Base-by-base conservation (phyloP, 2,329 filamentous ascomycete genomes). In the Diplocarpon mali region DNA sequence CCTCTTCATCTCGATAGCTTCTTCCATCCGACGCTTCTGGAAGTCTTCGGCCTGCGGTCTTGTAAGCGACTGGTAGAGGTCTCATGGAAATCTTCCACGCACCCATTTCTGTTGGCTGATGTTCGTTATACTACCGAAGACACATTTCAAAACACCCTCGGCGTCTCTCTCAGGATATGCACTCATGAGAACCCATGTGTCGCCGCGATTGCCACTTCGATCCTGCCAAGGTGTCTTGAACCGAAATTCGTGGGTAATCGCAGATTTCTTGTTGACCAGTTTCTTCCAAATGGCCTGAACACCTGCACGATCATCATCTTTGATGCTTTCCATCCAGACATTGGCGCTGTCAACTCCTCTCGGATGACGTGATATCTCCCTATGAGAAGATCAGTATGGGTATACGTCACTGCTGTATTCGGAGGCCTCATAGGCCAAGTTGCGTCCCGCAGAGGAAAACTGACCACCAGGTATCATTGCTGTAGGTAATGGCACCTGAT, bases 71-170 rank as follows among this genome's bases (percentile, higher is more conserved):
- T 9, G 11, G 11, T 32, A 32, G 30, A 32, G 20, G 20, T 32
- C n/a, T 12, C 30, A 32, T 12, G 10, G 30, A 14, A 32, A 14
- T 32, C 3, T 32, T 32, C n/a, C n/a, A 12, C 30, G n/a, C 10
- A 32, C 34, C 70, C 81, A 82, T 61, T 93, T 94, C 60, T 92
- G 85, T 43, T 83, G 76, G 14, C 83, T 87, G 52, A 94, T 93
- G 57, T 93, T 85, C 0, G 85, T 90, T 41, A 93, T 81, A 57
- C 80, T 84, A 42, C 83, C 84, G 54, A 89, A 88, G 2, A 88
- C 80, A 49, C 80, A 78, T 65, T 85, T 85, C 41, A 88, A 69
- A 24, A 68, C 66, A 3, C 81, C 83, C 24, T 75, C 66, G 1
- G 69, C 65, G 49, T 81, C 72, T 56, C 75, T 81, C 55, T 89